Base-by-base conservation (phyloP, 1,284 basidiomycete genomes). In the Amylostereum chailletii region DNA sequence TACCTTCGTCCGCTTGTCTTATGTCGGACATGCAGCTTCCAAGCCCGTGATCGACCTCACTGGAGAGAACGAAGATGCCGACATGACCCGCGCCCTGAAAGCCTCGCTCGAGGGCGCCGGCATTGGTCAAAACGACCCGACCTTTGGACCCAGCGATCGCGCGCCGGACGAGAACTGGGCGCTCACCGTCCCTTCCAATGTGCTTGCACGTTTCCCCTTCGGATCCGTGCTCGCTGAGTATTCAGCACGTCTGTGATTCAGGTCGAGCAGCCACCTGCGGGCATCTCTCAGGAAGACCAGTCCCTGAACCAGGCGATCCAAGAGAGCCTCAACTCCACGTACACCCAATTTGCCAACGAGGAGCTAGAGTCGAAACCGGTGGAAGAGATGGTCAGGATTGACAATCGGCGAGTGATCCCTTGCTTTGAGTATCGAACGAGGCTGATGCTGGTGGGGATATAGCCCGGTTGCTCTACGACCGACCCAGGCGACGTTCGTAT, bases 391-490 rank as follows among this genome's bases (percentile, higher is more conserved):
- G 55, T 79, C 2, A 69, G 85, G n/a, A 72, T 77, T 55, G 77
- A 74, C 49, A 73, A 74, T 48, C 71, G 81, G 84, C 83, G 42
- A 50, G 77, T 66, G 36, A 33, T 46, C 32, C 31, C 40, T 11
- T 31, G 10, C 34, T 3, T 26, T 45, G 29, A 49, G 5, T 44
- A 27, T 46, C 29, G 40, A 19, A 19, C 19, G 19, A 37, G 36
- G 36, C 36, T n/a, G 36, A 37, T 37, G 36, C 36, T 37, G n/a
- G 8, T n/a, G n/a, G 36, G 7, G 36, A 7, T 7, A 37, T n/a
- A 86, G 84, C 29, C 85, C 84, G 11, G 72, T 86, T 26, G 79
- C 81, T 3, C 57, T 87, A 19, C 80, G 84, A 27, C 74, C 81
- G 0, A 75, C 76, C n/a, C 57, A 63, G 10, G 62, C 76, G 2